These are phyloP conservation scores for Cucurbitaria berberidis DNA, from an alignment of 2,329 filamentous ascomycete genomes.

Conservation along the genomic window DNA sequence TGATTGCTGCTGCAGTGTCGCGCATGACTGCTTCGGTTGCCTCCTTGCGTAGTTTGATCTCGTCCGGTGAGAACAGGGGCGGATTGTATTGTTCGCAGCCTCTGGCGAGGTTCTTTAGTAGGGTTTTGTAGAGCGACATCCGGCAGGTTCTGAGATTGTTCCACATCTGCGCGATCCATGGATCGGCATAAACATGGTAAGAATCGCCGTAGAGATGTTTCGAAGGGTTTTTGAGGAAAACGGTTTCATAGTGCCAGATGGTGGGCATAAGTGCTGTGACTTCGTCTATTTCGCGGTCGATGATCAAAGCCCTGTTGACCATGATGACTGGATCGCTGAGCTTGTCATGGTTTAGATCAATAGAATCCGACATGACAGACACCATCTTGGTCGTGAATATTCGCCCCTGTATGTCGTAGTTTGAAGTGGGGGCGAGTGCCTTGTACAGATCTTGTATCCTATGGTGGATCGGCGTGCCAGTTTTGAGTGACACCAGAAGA, in stretches of 20 bases:
- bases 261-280: conserved; percentile 28
- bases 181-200: conserved; percentile 40
- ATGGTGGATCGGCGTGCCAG: conserved; percentile 18
- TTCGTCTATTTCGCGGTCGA: conserved; percentile 30
- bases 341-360: conserved; percentile 28
- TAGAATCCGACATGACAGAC: conserved; percentile 27
- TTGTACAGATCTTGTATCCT: conserved; percentile 33
- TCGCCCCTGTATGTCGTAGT: conserved; percentile 31
- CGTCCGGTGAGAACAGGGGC: conserved; percentile 17
- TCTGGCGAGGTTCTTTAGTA: conserved; percentile 28
- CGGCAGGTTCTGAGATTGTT: conserved; percentile 36
- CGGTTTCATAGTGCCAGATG: conserved; percentile 32
- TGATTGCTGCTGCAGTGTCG: conserved; percentile 16
- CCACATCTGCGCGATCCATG: conserved; percentile 41
- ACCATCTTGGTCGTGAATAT: conserved; percentile 28
- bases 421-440: conserved; percentile 8
- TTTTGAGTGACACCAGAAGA: conserved; percentile 31
- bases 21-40: conserved; percentile 22
- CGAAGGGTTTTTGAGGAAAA: conserved; percentile 18
- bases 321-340: conserved; percentile 19
- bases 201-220: conserved; percentile 24
- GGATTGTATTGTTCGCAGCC: conserved; percentile 13
- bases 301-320: conserved; percentile 18
- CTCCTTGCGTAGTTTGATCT: conserved; percentile 11
- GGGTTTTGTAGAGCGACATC: conserved; percentile 28